phyloP scores from a whole-genome alignment of 169 alveolate genomes.

The Cystoisospora suis region DNA sequence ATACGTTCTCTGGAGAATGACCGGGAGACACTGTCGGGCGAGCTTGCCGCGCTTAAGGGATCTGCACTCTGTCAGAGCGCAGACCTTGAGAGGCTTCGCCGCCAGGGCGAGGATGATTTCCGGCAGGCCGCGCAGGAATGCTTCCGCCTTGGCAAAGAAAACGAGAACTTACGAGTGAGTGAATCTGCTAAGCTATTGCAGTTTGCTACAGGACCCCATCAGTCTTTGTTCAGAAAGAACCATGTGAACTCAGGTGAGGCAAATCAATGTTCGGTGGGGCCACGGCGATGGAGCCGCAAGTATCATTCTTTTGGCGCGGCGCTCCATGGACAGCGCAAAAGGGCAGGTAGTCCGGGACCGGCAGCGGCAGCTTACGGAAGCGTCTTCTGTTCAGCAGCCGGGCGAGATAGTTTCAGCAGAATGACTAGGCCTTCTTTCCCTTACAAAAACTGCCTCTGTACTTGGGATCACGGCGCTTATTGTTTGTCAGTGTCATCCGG shows the following conservation, averaged over 20 bases:
- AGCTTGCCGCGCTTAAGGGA: background rate
- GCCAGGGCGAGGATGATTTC: background rate
- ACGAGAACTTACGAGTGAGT: background rate
- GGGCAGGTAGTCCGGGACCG: background rate
- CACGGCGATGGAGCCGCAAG: background rate
- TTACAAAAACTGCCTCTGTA: too few species aligned
- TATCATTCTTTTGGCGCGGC: background rate
- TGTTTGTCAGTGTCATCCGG: too few species aligned
- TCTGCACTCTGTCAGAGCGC: background rate
- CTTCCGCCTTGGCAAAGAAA: background rate
- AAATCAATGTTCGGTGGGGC: background rate
- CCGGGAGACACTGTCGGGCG: background rate
- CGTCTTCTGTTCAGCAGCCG: too few species aligned
- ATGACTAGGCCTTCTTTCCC: too few species aligned
- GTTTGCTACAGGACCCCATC: background rate
- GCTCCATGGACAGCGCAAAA: background rate
- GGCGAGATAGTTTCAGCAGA: too few species aligned
- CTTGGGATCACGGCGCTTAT: too few species aligned
- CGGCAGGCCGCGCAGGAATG: background rate
- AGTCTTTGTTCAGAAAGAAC: background rate
- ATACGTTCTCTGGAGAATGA: background rate
- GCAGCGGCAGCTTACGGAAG: too few species aligned
- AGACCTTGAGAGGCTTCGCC: background rate
- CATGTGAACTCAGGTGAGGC: background rate
- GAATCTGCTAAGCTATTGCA: background rate